These are phyloP conservation scores for Begonia loranthoides DNA, from an alignment of 306 rosid genomes.

Conservation along the genomic window DNA sequence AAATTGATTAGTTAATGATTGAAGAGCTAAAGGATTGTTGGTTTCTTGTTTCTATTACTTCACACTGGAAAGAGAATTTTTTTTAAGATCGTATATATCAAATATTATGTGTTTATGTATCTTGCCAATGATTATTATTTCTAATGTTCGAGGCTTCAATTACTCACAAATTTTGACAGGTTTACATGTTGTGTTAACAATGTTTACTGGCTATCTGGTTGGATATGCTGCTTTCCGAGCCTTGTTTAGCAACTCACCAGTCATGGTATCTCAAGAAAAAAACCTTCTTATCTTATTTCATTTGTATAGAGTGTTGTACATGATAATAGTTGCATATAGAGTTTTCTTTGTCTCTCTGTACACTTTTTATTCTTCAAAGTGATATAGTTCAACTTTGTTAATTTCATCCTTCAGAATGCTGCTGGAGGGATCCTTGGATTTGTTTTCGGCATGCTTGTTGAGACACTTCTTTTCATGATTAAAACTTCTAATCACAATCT, in stretches of 20 bases:
- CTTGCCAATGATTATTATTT: too few species aligned
- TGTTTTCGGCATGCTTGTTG: slow-evolving; percentile 80
- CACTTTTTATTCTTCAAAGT: neutral
- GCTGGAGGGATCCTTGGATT: slow-evolving; percentile 86
- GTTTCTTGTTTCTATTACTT: too few species aligned
- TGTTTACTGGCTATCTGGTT: slow-evolving; percentile 78
- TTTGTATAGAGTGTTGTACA: neutral
- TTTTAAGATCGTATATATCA: too few species aligned
- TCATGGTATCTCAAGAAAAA: slow-evolving; percentile 35
- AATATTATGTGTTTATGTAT: too few species aligned
- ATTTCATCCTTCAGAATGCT: slow-evolving; percentile 44
- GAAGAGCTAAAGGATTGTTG: too few species aligned
- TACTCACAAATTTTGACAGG: slow-evolving; percentile 35
- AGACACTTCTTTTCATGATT: slow-evolving; percentile 79
- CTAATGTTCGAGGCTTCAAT: slow-evolving; percentile 5
- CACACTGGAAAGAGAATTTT: too few species aligned
- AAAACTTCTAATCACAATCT: slow-evolving; percentile 29
- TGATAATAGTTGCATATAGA: too few species aligned
- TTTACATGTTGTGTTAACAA: slow-evolving; percentile 58
- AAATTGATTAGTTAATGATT: too few species aligned
- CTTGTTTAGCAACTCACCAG: slow-evolving; percentile 56
- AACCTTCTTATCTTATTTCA: neutral
- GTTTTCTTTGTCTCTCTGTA: neutral
- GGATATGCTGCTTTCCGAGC: slow-evolving; percentile 81
- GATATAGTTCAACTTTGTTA: neutral